These are phyloP conservation scores for Simmondsia chinensis DNA, from an alignment of 148 eudicot genomes.

Conservation along the genomic window DNA sequence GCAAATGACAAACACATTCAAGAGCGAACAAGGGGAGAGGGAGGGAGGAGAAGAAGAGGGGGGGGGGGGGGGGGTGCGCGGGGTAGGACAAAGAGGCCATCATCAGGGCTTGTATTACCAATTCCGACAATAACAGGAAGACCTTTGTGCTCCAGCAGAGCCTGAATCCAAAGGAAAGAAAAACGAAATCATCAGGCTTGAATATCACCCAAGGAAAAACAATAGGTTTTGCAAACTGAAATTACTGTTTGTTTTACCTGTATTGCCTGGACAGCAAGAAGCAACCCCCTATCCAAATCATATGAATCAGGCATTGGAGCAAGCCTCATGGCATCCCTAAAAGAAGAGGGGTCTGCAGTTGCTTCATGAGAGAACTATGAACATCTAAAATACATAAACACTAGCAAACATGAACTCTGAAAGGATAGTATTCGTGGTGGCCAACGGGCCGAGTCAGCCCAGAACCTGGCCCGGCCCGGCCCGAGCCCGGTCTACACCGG, in stretches of 20 bases:
- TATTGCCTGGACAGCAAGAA: slow-evolving; percentile 97
- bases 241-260: slow-evolving; percentile 35
- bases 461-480: too few relatives aligned
- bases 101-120: slow-evolving; percentile 30
- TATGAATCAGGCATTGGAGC: slow-evolving; percentile 99
- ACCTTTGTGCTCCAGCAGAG: slow-evolving; percentile 87
- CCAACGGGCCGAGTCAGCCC: too few relatives aligned
- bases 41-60: background rate
- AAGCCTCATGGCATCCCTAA: slow-evolving; percentile 82
- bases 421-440: background rate
- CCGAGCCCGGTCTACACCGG: too few relatives aligned
- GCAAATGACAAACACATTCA: too few relatives aligned
- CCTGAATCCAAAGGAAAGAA: slow-evolving; percentile 34
- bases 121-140: slow-evolving; percentile 93
- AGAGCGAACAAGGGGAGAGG: slow-evolving; percentile 5
- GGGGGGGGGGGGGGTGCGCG: background rate
- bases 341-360: slow-evolving; percentile 82
- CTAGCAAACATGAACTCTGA: slow-evolving; percentile 3
- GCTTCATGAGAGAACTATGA: slow-evolving; percentile 62
- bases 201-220: too few relatives aligned
- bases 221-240: background rate
- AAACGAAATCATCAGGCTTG: slow-evolving; percentile 3
- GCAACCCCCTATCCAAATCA: slow-evolving; percentile 94
- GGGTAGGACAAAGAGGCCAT: background rate
- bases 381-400: slow-evolving; percentile 8